Base-by-base conservation (phyloP, 306 rosid species). In the Sicyos baderoa region DNA sequence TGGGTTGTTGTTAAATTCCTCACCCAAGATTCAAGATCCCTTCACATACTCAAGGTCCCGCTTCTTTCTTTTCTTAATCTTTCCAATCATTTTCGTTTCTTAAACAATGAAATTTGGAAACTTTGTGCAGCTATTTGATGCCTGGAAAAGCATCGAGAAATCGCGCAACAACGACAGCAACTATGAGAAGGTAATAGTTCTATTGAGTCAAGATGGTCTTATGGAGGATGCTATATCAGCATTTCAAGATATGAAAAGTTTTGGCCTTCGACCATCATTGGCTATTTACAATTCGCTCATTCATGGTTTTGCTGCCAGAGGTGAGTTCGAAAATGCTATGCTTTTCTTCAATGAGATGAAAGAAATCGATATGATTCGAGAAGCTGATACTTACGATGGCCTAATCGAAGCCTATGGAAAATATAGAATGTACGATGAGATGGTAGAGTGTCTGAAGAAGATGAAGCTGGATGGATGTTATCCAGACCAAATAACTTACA, bases 1-100 rank as follows among this genome's bases (percentile, higher is more conserved):
- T 89, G 91, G 93, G 81, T 81, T 58, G 94, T 82, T 58, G 73
- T 85, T 63, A 78, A 68, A 66, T 87, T 84, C 79, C 96, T 89
- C 51, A 62, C 7, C 44, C 71, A 67, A 13, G 77, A 82, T 47
- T 82, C 86, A 4, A 89, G 91, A 68, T 74, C 85, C 56, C 10
- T 70, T 48, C 76, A 87, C 72, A 73, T 85, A 59, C 74, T 82
- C 69, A 86, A 84, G 94, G 91, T 84, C 23, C 17, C 29, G 66
- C 52, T 61, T 49, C 27, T 73, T 5, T 54, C 18, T 59, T 27
- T 21, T 59, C 18, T 57, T 57, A 0, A 5, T 13, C 25, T 25
- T n/a, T n/a, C n/a, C n/a, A n/a, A n/a, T n/a, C n/a, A n/a, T n/a
- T n/a, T n/a, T n/a, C n/a, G n/a, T n/a, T n/a, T n/a, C n/a, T n/a